A percentile compares a stretch with the other conserved stretches of the same genome.
phyloP scores from a whole-genome alignment of 2,329 filamentous ascomycete genomes.

The Epichloe sp. region DNA sequence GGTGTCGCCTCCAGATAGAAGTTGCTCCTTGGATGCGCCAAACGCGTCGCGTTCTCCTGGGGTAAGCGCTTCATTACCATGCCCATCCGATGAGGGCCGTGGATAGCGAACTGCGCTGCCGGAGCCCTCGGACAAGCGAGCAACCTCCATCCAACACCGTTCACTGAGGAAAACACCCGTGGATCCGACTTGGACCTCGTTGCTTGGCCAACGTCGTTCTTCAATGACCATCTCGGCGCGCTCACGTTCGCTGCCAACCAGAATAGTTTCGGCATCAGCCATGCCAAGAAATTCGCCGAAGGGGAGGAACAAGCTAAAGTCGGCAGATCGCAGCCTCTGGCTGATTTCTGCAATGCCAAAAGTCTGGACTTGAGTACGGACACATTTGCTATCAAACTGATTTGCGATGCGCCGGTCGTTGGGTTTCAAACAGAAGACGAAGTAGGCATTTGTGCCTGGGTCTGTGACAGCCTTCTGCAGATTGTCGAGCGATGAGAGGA shows the following conservation, averaged over 20 bases:
- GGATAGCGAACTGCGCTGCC: constrained; percentile 31
- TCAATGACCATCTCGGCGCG: constrained; percentile 86
- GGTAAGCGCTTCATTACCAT: constrained; percentile 48
- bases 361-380: constrained; percentile 84
- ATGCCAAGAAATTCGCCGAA: constrained; percentile 92
- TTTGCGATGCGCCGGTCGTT: constrained; percentile 96
- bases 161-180: constrained; percentile 95
- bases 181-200: constrained; percentile 80
- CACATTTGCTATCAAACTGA: constrained; percentile 98
- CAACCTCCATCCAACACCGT: constrained; percentile 84
- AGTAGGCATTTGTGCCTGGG: constrained; percentile 81
- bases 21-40: constrained; percentile 48
- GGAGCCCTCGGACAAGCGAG: constrained; percentile 54
- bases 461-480: constrained; percentile 77
- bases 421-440: constrained; percentile 92
- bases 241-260: constrained; percentile 86
- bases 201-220: constrained; percentile 80
- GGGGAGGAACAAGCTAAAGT: constrained; percentile 90
- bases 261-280: constrained; percentile 67
- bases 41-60: constrained; percentile 48
- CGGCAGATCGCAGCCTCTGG: constrained; percentile 78
- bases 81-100: constrained; percentile 43
- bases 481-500: constrained; percentile 76
- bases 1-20: constrained; percentile 37
- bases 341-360: constrained; percentile 96